Percentiles rank a stretch among this genome's conserved stretches.
Conservation (phyloP, 108 stramenopile genomes). For the Epithemia pelagica region DNA sequence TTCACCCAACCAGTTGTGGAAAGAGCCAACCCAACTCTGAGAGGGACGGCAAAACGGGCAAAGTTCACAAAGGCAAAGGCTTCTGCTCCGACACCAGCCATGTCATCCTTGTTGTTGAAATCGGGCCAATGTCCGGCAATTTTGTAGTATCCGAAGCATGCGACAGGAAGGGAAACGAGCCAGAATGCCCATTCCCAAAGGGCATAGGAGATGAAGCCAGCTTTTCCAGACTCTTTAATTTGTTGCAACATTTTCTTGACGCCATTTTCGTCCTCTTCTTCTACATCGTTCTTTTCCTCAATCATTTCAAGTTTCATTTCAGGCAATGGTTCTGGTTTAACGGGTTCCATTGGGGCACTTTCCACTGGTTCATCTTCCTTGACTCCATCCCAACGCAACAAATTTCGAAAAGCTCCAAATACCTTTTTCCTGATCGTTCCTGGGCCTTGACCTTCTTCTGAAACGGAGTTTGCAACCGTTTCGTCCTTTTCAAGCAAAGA, state of each 20-base stretch:
- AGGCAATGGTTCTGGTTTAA: too few relatives aligned
- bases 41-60: constrained; percentile 83
- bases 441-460: not conserved
- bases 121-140: constrained; percentile 81
- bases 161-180: constrained; percentile 66
- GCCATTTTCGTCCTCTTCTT: constrained; percentile 22
- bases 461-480: too few relatives aligned
- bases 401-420: not conserved
- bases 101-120: constrained; percentile 59
- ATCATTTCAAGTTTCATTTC: not conserved
- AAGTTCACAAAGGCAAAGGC: constrained; percentile 89
- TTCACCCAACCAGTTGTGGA: constrained; percentile 75
- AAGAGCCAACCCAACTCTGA: constrained; percentile 77
- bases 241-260: constrained; percentile 54
- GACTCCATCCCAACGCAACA: not conserved
- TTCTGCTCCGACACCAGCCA: constrained; percentile 70
- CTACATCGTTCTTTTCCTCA: not conserved
- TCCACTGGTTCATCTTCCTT: not conserved
- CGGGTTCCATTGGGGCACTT: not conserved
- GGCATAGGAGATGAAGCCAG: constrained; percentile 69
- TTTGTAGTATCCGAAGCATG: constrained; percentile 52
- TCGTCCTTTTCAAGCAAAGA: not conserved
- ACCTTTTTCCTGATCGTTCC: not conserved
- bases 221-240: constrained; percentile 69
- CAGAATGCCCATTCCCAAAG: constrained; percentile 81